Evolutionary conservation across 257 asterid species (phyloP).

Genomic region (Nicotiana benthamiana): DNA sequence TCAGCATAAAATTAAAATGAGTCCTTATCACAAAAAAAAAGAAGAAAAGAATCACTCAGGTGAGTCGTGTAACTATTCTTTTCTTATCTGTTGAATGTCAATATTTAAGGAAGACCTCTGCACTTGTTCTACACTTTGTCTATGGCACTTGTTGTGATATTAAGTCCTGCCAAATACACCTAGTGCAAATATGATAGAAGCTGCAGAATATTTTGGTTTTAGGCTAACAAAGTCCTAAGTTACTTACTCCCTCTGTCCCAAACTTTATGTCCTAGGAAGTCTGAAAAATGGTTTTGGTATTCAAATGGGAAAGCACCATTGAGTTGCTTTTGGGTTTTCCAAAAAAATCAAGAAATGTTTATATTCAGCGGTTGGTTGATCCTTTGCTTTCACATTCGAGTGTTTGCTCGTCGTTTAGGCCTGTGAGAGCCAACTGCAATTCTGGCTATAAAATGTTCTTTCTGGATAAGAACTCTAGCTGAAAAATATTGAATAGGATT

Average conservation of each 20-base stretch:
- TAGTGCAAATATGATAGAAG: neutral
- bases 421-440: neutral
- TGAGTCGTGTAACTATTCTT: neutral
- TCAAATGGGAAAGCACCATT: conserved; percentile 1
- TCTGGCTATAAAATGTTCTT: neutral
- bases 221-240: neutral
- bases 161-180: neutral
- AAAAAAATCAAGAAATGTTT: neutral
- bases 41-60: neutral
- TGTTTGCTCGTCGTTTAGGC: neutral
- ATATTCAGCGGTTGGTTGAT: neutral
- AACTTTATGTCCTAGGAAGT: neutral
- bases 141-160: neutral
- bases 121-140: neutral
- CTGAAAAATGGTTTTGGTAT: neutral
- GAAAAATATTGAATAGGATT: neutral
- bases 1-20: neutral
- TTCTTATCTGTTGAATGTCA: neutral
- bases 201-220: neutral
- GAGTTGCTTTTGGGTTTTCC: neutral
- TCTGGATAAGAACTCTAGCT: neutral
- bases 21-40: too few species aligned
- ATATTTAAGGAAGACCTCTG: neutral
- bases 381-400: neutral
- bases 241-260: neutral